Evolutionary conservation across 768 basidiomycete species (phyloP).

Genomic region (Candolleomyces aberdarensis): DNA sequence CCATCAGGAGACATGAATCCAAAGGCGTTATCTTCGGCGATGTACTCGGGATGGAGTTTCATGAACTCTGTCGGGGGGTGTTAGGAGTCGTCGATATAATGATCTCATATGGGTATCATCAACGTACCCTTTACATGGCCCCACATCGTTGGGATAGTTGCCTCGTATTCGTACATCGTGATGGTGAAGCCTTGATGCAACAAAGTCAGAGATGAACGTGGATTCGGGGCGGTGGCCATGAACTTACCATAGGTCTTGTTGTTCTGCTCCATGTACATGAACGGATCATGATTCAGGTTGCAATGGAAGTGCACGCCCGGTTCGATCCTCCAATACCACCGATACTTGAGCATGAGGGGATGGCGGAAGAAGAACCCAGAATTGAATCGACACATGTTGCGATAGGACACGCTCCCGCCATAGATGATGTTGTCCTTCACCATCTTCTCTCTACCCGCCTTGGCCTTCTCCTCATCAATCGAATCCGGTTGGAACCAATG

Average conservation of each 20-base stretch:
- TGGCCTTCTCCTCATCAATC: slow-evolving; percentile 71
- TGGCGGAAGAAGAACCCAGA: slow-evolving; percentile 77
- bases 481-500: slow-evolving; percentile 75
- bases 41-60: slow-evolving; percentile 48
- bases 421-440: slow-evolving; percentile 43
- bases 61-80: slow-evolving; percentile 48
- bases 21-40: slow-evolving; percentile 58
- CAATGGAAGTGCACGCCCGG: slow-evolving; percentile 78
- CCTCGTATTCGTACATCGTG: slow-evolving; percentile 69
- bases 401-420: slow-evolving; percentile 41
- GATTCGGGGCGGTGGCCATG: no score
- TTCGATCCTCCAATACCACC: slow-evolving; percentile 82
- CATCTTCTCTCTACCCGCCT: slow-evolving; percentile 57
- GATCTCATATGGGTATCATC: slow-evolving; percentile 2
- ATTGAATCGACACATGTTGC: slow-evolving; percentile 72
- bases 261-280: slow-evolving; percentile 67
- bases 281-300: slow-evolving; percentile 63
- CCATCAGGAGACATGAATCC: slow-evolving; percentile 53
- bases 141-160: slow-evolving; percentile 78
- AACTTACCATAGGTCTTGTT: slow-evolving; percentile 60
- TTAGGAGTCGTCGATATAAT: not conserved
- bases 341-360: slow-evolving; percentile 58
- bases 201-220: slow-evolving; percentile 9
- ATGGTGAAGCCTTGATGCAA: slow-evolving; percentile 58
- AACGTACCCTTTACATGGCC: slow-evolving; percentile 55